phyloP scores from a whole-genome alignment of 2,329 filamentous ascomycete genomes.

The Trichophyton benhamiae region DNA sequence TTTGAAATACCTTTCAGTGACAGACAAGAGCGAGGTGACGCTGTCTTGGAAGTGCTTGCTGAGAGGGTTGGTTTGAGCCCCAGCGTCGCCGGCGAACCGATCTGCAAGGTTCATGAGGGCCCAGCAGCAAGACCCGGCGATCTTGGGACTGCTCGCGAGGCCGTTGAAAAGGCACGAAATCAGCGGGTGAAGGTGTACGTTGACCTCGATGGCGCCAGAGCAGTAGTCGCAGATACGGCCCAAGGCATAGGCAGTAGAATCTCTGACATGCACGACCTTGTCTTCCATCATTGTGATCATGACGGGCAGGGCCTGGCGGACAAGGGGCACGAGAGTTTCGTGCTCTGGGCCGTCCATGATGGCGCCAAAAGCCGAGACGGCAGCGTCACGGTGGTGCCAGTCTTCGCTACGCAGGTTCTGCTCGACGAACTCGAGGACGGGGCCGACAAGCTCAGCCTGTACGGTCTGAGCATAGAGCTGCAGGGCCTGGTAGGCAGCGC shows the following conservation, averaged over 20 bases:
- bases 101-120: conserved; percentile 97
- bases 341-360: conserved; percentile 98
- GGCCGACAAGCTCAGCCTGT: conserved; percentile 66
- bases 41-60: conserved; percentile 90
- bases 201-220: conserved; percentile 79
- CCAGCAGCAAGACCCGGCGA: conserved; percentile 98
- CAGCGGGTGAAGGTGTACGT: conserved; percentile 67
- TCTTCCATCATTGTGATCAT: conserved; percentile 91
- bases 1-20: conserved; percentile 56
- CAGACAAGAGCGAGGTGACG: conserved; percentile 68
- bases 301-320: conserved; percentile 88
- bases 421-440: conserved; percentile 86
- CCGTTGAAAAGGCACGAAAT: conserved; percentile 84
- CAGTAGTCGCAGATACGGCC: conserved; percentile 92
- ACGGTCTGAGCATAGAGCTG: conserved; percentile 93
- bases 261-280: conserved; percentile 74
- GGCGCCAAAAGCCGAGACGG: conserved; percentile 91
- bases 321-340: conserved; percentile 78
- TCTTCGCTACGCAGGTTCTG: conserved; percentile 77
- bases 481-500: conserved; percentile 90
- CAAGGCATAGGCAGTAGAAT: conserved; percentile 90
- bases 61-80: conserved; percentile 65
- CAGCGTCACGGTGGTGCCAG: conserved; percentile 90
- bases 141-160: conserved; percentile 82
- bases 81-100: conserved; percentile 78